Conservation (phyloP, 2,329 filamentous ascomycete genomes). For the Lecanicillium sp. region DNA sequence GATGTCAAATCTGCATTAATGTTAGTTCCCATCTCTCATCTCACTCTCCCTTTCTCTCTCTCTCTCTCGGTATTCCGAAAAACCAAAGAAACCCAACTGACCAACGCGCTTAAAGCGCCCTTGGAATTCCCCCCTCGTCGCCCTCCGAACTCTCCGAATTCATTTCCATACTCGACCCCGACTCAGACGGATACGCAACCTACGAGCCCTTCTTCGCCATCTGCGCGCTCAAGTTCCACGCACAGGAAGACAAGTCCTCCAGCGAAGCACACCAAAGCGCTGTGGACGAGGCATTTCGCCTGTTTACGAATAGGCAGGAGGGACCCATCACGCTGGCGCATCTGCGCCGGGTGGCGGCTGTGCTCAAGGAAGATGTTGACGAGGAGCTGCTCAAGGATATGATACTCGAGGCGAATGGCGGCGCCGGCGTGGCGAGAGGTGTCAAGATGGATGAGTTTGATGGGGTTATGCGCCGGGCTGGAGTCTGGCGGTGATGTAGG, state of each 20-base stretch:
- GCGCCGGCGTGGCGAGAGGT: slow-evolving; percentile 59
- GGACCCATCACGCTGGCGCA: slow-evolving; percentile 70
- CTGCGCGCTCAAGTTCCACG: slow-evolving; percentile 76
- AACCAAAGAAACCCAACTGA: slow-evolving; percentile 1
- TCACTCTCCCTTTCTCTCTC: slow-evolving; percentile 1
- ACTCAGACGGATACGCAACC: slow-evolving; percentile 65
- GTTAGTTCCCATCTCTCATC: slow-evolving; percentile 50
- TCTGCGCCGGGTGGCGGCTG: slow-evolving; percentile 67
- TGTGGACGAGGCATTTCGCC: slow-evolving; percentile 69
- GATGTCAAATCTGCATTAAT: slow-evolving; percentile 66
- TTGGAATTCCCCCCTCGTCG: slow-evolving; percentile 61
- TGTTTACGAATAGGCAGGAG: slow-evolving; percentile 58
- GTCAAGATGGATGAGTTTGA: slow-evolving; percentile 78
- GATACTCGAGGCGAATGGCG: slow-evolving; percentile 89
- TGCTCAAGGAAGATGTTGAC: slow-evolving; percentile 74
- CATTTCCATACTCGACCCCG: slow-evolving; percentile 73
- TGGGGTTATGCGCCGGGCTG: slow-evolving; percentile 74
- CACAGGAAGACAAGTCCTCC: slow-evolving; percentile 38
- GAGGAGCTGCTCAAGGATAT: slow-evolving; percentile 86
- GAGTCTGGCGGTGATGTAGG: slow-evolving; percentile 60
- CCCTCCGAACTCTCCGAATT: slow-evolving; percentile 67
- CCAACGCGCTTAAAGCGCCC: slow-evolving; percentile 50
- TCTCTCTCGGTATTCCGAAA: slow-evolving; percentile 1
- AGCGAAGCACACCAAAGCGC: slow-evolving; percentile 50
- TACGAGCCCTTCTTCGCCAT: slow-evolving; percentile 82